These are phyloP conservation scores for Lactifluus subvellereus DNA, from an alignment of 768 basidiomycete genomes.

Conservation along the genomic window DNA sequence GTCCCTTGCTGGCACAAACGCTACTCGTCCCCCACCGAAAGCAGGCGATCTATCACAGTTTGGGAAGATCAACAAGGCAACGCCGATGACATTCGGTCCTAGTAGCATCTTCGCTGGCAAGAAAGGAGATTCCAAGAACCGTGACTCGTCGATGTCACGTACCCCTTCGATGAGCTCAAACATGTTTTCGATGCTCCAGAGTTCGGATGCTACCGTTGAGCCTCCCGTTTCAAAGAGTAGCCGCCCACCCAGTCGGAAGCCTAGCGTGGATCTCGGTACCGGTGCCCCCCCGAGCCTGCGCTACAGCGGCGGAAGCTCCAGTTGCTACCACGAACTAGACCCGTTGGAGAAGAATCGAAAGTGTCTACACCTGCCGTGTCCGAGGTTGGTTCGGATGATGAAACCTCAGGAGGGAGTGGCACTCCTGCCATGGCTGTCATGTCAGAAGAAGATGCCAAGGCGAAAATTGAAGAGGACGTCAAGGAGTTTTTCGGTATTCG, in stretches of 20 bases:
- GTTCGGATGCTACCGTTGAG: constrained; percentile 51
- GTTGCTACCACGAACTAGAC: constrained; percentile 74
- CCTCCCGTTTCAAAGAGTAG: constrained; percentile 43
- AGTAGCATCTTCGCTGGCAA: constrained; percentile 76
- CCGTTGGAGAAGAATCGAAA: constrained; percentile 42
- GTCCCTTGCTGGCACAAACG: constrained; percentile 35
- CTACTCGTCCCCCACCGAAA: constrained; percentile 54
- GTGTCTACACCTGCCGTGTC: constrained; percentile 43
- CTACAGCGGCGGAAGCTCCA: constrained; percentile 64
- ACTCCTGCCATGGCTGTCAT: constrained; percentile 38
- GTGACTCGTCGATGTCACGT: constrained; percentile 67
- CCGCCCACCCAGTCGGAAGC: constrained; percentile 44
- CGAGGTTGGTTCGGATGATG: constrained; percentile 45
- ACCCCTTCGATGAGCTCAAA: constrained; percentile 65
- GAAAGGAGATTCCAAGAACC: constrained; percentile 50
- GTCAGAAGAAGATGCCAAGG: constrained; percentile 62
- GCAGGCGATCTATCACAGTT: constrained; percentile 85
- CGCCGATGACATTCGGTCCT: constrained; percentile 75
- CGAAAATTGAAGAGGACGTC: constrained; percentile 72
- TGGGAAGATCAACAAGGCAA: constrained; percentile 71
- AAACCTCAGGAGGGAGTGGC: constrained; percentile 34
- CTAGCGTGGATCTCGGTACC: constrained; percentile 46
- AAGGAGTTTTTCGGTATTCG: constrained; percentile 87
- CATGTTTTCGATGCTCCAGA: constrained; percentile 84
- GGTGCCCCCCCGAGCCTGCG: constrained; percentile 41